phyloP scores from a whole-genome alignment of 176 grass and related monocot genomes.

The Avena insularis region DNA sequence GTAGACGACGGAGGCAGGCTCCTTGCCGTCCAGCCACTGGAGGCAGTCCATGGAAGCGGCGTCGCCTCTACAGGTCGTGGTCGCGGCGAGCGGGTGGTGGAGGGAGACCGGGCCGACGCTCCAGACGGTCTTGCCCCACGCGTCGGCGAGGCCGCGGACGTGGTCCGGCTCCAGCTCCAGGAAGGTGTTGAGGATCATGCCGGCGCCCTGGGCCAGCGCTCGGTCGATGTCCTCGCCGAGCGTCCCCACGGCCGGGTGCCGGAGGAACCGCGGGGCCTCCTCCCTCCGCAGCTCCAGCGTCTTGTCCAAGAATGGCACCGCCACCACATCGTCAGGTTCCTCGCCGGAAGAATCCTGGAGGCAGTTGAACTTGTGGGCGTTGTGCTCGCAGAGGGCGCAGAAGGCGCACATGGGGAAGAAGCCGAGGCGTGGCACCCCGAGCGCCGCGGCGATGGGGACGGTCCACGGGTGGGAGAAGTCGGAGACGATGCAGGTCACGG shows the following conservation, averaged over 20 bases:
- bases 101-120: slow-evolving; percentile 46
- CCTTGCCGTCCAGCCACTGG: slow-evolving; percentile 50
- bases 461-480: slow-evolving; percentile 54
- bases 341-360: not conserved
- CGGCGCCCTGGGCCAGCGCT: slow-evolving; percentile 30
- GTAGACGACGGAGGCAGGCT: slow-evolving; percentile 49
- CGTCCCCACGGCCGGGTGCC: not conserved
- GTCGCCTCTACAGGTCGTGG: not conserved
- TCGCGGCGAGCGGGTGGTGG: slow-evolving; percentile 10
- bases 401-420: slow-evolving; percentile 51
- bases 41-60: slow-evolving; percentile 26
- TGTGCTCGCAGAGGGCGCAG: slow-evolving; percentile 16
- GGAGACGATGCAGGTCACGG: slow-evolving; percentile 43
- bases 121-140: slow-evolving; percentile 35
- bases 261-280: slow-evolving; percentile 29
- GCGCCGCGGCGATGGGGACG: not conserved
- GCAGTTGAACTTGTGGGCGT: too few species aligned
- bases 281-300: not conserved
- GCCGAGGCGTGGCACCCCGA: slow-evolving; percentile 39
- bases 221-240: not conserved
- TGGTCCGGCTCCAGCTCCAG: slow-evolving; percentile 39
- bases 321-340: not conserved
- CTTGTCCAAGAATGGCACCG: slow-evolving; percentile 27
- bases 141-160: not conserved
- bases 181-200: slow-evolving; percentile 52